phyloP scores from a whole-genome alignment of 345 rosid genomes.

The Abelmoschus esculentus region DNA sequence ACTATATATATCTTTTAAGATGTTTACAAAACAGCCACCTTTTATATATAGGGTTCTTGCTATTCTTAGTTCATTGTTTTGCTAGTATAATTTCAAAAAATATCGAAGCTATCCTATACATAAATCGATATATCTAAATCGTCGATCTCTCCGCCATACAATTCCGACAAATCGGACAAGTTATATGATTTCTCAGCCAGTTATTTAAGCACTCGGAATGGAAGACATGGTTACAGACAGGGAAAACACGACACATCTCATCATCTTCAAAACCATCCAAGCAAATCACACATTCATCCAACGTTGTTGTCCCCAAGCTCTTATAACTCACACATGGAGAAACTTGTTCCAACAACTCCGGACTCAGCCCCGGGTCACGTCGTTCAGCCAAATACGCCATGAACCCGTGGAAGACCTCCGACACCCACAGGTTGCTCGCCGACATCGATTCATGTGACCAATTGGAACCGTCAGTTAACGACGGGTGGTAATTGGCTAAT shows the following conservation, averaged over 20 bases:
- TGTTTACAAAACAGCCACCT: no score
- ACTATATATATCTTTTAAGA: no score
- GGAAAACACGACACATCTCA: constrained; percentile 17
- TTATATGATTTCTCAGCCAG: no score
- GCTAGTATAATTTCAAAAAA: no score
- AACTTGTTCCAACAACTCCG: neutral
- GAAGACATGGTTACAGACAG: constrained; percentile 14
- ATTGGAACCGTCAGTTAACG: neutral
- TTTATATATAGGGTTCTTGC: no score
- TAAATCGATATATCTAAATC: no score
- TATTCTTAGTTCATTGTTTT: no score
- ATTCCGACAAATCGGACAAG: no score
- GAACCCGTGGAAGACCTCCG: neutral
- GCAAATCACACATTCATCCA: constrained; percentile 29
- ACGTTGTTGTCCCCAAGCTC: neutral
- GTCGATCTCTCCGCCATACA: no score
- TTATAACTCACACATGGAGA: neutral
- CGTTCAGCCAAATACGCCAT: neutral
- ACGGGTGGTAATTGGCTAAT: neutral
- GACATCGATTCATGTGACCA: neutral
- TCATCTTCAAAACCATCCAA: constrained; percentile 25
- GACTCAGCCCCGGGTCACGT: neutral
- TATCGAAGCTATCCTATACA: no score
- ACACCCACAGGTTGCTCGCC: neutral
- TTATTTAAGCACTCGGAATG: neutral